Conservation (phyloP, 139 green algal species). For the Prasinococcaceae sp. region DNA sequence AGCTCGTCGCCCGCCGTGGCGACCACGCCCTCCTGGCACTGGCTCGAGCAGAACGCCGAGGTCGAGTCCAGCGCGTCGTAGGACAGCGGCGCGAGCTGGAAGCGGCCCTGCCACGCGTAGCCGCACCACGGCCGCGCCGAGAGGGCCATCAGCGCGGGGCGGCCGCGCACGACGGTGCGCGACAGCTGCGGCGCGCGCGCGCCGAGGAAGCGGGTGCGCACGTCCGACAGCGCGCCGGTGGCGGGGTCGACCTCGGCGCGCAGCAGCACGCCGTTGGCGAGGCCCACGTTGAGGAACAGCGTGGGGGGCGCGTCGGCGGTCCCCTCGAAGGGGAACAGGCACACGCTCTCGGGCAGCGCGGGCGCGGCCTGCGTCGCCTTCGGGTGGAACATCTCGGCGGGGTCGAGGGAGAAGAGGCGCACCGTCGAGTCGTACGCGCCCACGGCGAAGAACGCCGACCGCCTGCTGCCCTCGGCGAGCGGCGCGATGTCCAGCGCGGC, state of each 20-base stretch:
- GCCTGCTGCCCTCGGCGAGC: constrained; percentile 56
- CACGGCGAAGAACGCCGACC: constrained; percentile 71
- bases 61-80: constrained; percentile 58
- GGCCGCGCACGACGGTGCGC: constrained; percentile 27
- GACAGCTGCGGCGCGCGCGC: constrained; percentile 65
- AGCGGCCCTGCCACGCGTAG: constrained; percentile 73
- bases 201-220: constrained; percentile 83
- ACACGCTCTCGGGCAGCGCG: constrained; percentile 17
- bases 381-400: constrained; percentile 53
- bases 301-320: constrained; percentile 24
- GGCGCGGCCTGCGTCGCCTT: constrained; percentile 38
- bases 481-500: constrained; percentile 63
- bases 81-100: constrained; percentile 71
- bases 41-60: constrained; percentile 60
- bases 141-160: constrained; percentile 78
- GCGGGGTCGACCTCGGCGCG: constrained; percentile 77
- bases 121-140: constrained; percentile 84
- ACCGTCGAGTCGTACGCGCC: constrained; percentile 73
- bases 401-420: constrained; percentile 72
- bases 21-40: constrained; percentile 94
- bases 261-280: constrained; percentile 85
- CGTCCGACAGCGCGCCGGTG: constrained; percentile 65
- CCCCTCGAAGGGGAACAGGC: constrained; percentile 25
- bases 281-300: constrained; percentile 83
- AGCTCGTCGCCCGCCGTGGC: constrained; percentile 64